Conservation (phyloP, 192 early-diverging fungal genomes). For the Coemansia sp. region DNA sequence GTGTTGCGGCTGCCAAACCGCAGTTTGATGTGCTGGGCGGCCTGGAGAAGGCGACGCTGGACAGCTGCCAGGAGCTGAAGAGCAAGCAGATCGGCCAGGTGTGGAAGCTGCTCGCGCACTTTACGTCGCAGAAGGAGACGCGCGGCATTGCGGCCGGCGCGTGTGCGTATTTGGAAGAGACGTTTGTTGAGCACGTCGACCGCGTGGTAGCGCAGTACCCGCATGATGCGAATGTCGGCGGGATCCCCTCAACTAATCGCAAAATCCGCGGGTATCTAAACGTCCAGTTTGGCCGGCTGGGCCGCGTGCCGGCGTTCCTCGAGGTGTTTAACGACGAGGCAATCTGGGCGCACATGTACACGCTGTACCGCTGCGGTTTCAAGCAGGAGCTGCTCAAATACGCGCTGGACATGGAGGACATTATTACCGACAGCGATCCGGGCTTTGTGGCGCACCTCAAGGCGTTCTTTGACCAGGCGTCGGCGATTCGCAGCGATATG, state of each 20-base stretch:
- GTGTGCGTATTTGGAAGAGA: conserved; percentile 53
- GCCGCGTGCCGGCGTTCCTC: conserved; percentile 41
- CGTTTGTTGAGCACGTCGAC: conserved; percentile 54
- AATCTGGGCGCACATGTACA: conserved; percentile 86
- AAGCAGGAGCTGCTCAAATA: conserved; percentile 66
- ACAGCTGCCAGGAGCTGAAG: conserved; percentile 40
- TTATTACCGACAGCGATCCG: conserved; percentile 60
- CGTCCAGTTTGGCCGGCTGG: conserved; percentile 63
- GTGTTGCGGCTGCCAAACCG: conserved; percentile 4
- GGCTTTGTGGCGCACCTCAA: conserved; percentile 71
- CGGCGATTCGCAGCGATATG: conserved; percentile 36
- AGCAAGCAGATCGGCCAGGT: conserved; percentile 47
- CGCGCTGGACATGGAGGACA: conserved; percentile 55
- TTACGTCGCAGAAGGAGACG: neutral
- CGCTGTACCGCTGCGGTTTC: conserved; percentile 76
- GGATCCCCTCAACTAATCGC: conserved; percentile 71
- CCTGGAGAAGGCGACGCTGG: conserved; percentile 32
- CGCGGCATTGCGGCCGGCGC: conserved; percentile 9
- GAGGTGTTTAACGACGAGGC: conserved; percentile 59
- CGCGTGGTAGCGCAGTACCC: conserved; percentile 58
- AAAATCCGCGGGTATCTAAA: conserved; percentile 72
- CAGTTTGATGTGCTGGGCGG: conserved; percentile 27
- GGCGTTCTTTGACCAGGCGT: conserved; percentile 52
- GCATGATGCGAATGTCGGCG: conserved; percentile 70
- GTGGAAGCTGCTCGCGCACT: conserved; percentile 32